A percentile compares a stretch with the other conserved stretches of the same genome.
Evolutionary conservation across 2,329 filamentous ascomycete genomes (phyloP).

Genomic region (Fusarium compactum): DNA sequence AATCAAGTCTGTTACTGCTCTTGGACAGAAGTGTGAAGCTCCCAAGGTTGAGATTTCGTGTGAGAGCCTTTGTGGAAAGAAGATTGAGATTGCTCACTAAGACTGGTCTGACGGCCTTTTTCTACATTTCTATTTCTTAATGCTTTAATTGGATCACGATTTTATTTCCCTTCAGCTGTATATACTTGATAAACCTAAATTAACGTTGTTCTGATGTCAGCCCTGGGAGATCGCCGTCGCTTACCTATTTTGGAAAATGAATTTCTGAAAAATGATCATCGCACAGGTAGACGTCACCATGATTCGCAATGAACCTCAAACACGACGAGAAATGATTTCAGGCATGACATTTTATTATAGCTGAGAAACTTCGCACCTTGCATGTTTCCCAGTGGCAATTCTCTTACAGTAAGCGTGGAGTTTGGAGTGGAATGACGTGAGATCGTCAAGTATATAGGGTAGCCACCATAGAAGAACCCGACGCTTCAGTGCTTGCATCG

Average conservation of each 20-base stretch:
- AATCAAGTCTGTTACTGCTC: background rate
- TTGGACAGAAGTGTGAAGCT: background rate
- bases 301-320: too few relatives aligned
- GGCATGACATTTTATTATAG: background rate
- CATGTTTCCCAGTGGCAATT: background rate
- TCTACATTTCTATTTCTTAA: background rate
- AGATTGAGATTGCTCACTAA: background rate
- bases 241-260: too few relatives aligned
- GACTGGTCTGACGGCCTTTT: background rate
- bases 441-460: background rate
- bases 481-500: background rate
- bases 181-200: background rate
- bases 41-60: background rate
- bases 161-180: background rate
- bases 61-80: background rate
- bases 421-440: too few relatives aligned
- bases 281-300: too few relatives aligned
- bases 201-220: accelerated
- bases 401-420: accelerated
- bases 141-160: background rate
- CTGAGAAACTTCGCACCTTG: background rate
- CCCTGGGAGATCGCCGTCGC: accelerated
- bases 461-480: background rate
- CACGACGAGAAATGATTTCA: background rate
- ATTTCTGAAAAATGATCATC: too few relatives aligned